Conservation (phyloP, 2,329 filamentous ascomycete genomes). For the Thermomyces lanuginosus region DNA sequence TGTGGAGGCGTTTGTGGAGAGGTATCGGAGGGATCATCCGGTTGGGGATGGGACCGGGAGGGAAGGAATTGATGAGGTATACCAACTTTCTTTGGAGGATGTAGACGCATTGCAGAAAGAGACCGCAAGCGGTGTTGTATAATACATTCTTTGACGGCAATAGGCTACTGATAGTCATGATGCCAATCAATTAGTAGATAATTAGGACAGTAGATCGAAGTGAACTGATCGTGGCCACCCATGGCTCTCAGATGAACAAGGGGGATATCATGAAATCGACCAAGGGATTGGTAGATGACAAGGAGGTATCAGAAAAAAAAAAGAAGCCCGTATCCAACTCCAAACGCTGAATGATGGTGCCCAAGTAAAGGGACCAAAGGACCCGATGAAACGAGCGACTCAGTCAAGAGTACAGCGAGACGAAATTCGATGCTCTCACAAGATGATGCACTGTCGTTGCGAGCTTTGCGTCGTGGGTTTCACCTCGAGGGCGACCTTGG, state of each 20-base stretch:
- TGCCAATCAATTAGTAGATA: constrained; percentile 2
- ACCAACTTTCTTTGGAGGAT: constrained; percentile 21
- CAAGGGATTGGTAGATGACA: not conserved
- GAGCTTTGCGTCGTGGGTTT: constrained; percentile 24
- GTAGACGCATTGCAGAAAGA: constrained; percentile 12
- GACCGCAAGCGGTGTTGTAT: not conserved
- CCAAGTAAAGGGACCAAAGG: constrained; percentile 4
- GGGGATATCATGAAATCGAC: constrained; percentile 2
- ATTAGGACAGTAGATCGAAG: constrained; percentile 3
- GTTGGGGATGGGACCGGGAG: constrained; percentile 5
- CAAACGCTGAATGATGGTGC: constrained; percentile 1
- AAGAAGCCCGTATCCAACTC: not conserved
- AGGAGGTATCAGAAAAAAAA: not conserved
- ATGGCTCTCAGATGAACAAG: not conserved
- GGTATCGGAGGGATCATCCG: constrained; percentile 10
- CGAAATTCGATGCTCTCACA: constrained; percentile 10
- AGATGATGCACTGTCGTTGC: constrained; percentile 21
- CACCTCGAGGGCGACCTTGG: constrained; percentile 63
- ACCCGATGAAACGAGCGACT: constrained; percentile 4
- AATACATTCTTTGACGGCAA: not conserved
- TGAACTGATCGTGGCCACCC: constrained; percentile 1
- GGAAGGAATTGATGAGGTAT: constrained; percentile 19
- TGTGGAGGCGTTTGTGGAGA: constrained; percentile 23
- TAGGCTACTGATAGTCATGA: constrained; percentile 1
- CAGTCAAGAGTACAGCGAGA: not conserved